Conservation (phyloP, 2,329 filamentous ascomycete genomes). For the Alternaria alternata region DNA sequence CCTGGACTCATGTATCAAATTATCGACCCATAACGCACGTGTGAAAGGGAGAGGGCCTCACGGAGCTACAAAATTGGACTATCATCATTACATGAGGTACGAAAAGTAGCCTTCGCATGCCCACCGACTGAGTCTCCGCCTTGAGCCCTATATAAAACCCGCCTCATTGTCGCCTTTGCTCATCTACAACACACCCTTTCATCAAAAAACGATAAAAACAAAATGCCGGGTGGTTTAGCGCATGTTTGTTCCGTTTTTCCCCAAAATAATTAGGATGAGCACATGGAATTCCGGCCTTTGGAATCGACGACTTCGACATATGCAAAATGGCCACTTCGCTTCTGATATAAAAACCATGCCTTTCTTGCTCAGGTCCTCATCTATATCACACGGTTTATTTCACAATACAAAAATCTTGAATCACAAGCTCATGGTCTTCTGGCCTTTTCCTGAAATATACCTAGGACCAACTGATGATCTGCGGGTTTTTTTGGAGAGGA, state of each 20-base stretch:
- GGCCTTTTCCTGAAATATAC: too few species aligned
- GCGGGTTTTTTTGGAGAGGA: too few species aligned
- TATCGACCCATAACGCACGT: fast-evolving
- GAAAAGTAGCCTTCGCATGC: background rate
- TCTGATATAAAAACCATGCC: too few species aligned
- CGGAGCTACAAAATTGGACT: background rate
- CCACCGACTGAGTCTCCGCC: background rate
- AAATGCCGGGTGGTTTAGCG: background rate
- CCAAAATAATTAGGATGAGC: too few species aligned
- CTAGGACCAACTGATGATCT: too few species aligned
- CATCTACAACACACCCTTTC: fast-evolving
- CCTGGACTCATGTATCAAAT: background rate
- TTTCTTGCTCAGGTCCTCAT: fast-evolving
- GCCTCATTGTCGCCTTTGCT: background rate
- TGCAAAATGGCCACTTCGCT: too few species aligned
- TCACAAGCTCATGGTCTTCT: too few species aligned
- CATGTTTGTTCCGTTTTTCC: too few species aligned
- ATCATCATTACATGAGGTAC: background rate
- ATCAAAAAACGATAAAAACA: background rate
- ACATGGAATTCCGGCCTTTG: too few species aligned
- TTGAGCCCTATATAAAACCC: background rate
- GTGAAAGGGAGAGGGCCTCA: background rate
- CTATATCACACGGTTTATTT: too few species aligned
- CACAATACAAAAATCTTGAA: too few species aligned
- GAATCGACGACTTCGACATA: too few species aligned